Evolutionary conservation across 176 grass and related monocot species (phyloP).

Genomic region (Oryza meyeriana): DNA sequence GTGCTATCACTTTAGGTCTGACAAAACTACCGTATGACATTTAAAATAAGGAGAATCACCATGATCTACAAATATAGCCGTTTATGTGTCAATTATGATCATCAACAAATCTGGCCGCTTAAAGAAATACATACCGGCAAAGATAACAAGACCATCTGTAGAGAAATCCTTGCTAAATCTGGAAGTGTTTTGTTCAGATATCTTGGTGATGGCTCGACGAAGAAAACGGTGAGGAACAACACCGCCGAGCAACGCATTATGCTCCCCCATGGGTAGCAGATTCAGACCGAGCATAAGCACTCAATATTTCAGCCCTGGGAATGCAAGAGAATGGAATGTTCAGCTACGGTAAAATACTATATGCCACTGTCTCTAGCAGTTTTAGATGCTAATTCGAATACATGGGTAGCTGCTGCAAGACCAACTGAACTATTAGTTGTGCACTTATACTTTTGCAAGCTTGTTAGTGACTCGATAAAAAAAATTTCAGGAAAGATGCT

Average conservation of each 20-base stretch:
- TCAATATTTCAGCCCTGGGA: too few species aligned
- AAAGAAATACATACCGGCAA: slow-evolving; percentile 63
- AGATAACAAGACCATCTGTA: slow-evolving; percentile 84
- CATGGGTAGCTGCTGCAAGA: too few species aligned
- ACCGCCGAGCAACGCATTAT: too few species aligned
- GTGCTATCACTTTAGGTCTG: neutral
- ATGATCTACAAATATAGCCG: neutral
- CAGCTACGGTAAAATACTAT: too few species aligned
- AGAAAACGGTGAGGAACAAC: too few species aligned
- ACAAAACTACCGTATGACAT: neutral
- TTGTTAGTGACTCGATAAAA: neutral
- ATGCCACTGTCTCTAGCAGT: too few species aligned
- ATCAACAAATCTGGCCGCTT: neutral
- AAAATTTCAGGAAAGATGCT: neutral
- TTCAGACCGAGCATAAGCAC: too few species aligned
- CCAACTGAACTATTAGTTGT: slow-evolving; percentile 18
- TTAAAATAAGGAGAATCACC: neutral
- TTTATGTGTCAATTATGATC: neutral
- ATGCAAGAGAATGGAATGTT: too few species aligned
- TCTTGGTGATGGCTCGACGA: too few species aligned
- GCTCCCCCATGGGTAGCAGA: too few species aligned
- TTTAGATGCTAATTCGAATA: too few species aligned
- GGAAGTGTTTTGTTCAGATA: slow-evolving; percentile 98
- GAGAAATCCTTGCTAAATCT: slow-evolving; percentile 90
- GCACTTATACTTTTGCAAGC: neutral